Evolutionary conservation across 2,329 filamentous ascomycete genomes (phyloP).

Genomic region (Beauveria rudraprayagi): DNA sequence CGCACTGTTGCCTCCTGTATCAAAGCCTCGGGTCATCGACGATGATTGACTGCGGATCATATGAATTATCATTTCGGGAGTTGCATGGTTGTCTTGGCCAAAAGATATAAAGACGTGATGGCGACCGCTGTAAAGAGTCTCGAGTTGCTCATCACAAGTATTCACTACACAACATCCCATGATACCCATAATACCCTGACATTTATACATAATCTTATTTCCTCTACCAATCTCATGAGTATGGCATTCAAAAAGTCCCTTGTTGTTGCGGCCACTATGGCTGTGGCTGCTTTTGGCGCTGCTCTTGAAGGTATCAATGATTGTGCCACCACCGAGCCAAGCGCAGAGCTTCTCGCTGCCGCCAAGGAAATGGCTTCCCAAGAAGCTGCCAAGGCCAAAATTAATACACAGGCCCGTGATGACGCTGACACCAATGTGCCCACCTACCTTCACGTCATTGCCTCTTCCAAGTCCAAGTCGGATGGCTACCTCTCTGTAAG

Average conservation of each 20-base stretch:
- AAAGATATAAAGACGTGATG: not conserved
- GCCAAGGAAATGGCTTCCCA: not conserved
- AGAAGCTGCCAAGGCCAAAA: not conserved
- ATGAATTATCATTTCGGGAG: not conserved
- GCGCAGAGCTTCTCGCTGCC: not conserved
- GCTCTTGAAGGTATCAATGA: not conserved
- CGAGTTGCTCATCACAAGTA: not conserved
- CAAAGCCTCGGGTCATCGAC: not conserved
- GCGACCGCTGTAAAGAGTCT: not conserved
- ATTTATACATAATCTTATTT: not conserved
- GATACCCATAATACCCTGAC: not conserved
- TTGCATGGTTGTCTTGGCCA: not conserved
- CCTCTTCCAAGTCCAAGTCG: not conserved
- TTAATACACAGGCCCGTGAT: not conserved
- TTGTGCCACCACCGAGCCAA: not conserved
- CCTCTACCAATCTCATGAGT: not conserved
- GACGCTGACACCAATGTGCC: not conserved
- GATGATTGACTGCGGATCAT: not conserved
- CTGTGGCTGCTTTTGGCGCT: not conserved
- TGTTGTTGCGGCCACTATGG: constrained; percentile 1
- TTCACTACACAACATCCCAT: not conserved
- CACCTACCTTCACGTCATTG: constrained; percentile 4
- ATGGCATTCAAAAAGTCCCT: constrained; percentile 5
- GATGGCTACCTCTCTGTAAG: constrained; percentile 9
- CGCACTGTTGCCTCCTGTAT: not conserved